Base-by-base conservation (phyloP, 371 early-diverging fungal genomes). In the Apophysomyces elegans region DNA sequence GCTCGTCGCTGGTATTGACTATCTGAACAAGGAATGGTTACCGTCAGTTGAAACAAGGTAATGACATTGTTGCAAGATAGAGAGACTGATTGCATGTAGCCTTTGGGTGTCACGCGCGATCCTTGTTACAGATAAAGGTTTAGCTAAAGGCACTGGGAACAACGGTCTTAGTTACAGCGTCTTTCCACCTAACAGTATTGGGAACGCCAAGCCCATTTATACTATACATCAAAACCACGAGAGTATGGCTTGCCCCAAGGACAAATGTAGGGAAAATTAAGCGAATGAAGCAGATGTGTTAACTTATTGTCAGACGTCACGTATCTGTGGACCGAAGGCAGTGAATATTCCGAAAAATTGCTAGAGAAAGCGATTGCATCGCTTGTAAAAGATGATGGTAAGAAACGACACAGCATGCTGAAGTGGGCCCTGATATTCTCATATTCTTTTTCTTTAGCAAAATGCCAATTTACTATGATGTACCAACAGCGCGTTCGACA, bases 191-290 rank as follows among this genome's bases (percentile, higher is more conserved):
- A 76, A 74, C 45, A 66, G 71, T 21, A 65, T 60, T 16, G 73
- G 76, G 18, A 76, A 79, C 58, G 74, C 81, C 62, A 65, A 77
- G 41, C 84, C 85, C 9, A 75, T 90, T 13, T 79, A 76, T 44
- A 77, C 76, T 1, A 65, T 87, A 47, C 90, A 90, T 35, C 81
- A 86, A 63, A 85, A 78, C 56, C 73, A 77, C 32, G 89, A 87
- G 41, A 86, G 84, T 26, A 82, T 85, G 79, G 80, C 88, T 4
- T 89, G 90, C 62, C 92, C 90, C 2, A 70, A 63, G 35, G 79
- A 79, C 2, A 74, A 87, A 69, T 87, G 90, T 90, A 85, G 76
- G 84, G 16, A 38, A 14, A 13, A 32, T 9, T 26, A 16, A 4
- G 12, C 2, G 54, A n/a, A 26, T 46, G 26, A 16, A 36, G 44